Evolutionary conservation across 352 stramenopile genomes (phyloP), one percentile per base, ranked within the genome.

Genomic region (Phytophthora sansomeana): DNA sequence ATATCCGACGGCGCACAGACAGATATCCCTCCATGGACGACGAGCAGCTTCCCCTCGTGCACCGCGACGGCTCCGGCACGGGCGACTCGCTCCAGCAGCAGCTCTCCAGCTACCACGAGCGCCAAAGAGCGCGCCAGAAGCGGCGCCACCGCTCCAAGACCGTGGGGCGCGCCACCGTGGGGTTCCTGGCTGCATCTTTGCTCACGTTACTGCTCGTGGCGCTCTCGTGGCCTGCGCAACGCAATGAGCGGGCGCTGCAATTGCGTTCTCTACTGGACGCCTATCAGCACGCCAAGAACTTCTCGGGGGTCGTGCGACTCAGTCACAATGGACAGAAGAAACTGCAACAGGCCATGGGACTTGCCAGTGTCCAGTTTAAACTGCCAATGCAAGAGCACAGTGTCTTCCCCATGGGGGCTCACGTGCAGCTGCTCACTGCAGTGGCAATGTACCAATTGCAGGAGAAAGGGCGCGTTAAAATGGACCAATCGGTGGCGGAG

Each of bases 371-470:
- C 30, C 77, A 83, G 21, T 83, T 87, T 32, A 54, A 69, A 6
- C 69, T 74, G 46, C 43, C 65, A 3, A 91, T 91, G 72, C 28
- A 62, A 10, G 58, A 65, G 19, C 60, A 86, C 58, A 83, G 70
- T 41, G 60, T 89, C 32, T 91, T 91, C 47, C 76, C 80, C 7
- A 72, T 91, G 64, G 82, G 74, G 11, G 79, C 78, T 17, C 79
- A 91, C 59, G 77, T 81, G 11, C 85, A 89, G 57, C 72, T 91
- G 10, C 81, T 91, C 38, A 74, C 68, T 11, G 49, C 80, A 2
- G 67, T 89, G 16, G 74, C 80, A n/a, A 64, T 89, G 67, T 66
- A 87, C 42, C 82, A 91, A 49, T 64, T 91, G 54, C 78, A 91
- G 54, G 82, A 91, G 52, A 68, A 66, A 32, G 65, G 67, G 0